Conservation (phyloP, 2,329 filamentous ascomycete genomes). For the Talaromyces rugulosus region DNA sequence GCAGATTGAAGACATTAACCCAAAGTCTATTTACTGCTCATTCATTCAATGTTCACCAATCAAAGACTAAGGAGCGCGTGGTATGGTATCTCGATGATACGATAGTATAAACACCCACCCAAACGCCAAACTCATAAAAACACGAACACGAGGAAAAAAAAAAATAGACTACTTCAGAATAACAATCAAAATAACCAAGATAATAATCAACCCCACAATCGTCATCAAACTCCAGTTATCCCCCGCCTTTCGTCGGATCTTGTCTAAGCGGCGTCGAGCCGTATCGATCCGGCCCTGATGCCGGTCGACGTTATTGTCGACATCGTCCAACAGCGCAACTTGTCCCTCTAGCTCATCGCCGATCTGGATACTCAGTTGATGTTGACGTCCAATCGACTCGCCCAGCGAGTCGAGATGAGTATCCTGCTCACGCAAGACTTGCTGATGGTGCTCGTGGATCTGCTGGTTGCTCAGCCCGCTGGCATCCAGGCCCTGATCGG, state of each 20-base stretch:
- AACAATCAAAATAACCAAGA: slow-evolving; percentile 76
- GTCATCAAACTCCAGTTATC: slow-evolving; percentile 85
- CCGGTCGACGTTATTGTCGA: slow-evolving; percentile 76
- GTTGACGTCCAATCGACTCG: slow-evolving; percentile 80
- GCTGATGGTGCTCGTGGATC: slow-evolving; percentile 77
- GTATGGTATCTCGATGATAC: slow-evolving; percentile 9
- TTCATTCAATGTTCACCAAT: background rate
- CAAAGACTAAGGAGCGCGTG: background rate
- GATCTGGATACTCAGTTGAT: slow-evolving; percentile 92
- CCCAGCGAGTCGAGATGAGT: slow-evolving; percentile 85
- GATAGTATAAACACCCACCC: slow-evolving; percentile 2
- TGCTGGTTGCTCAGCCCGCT: slow-evolving; percentile 70
- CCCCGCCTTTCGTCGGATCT: slow-evolving; percentile 67
- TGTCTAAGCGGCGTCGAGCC: slow-evolving; percentile 67
- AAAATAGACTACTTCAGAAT: slow-evolving; percentile 66
- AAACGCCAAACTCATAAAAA: slow-evolving; percentile 6
- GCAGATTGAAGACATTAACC: background rate
- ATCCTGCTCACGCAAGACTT: slow-evolving; percentile 83
- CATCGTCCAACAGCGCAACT: slow-evolving; percentile 81
- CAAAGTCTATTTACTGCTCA: no score
- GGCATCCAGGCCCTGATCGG: slow-evolving; percentile 40
- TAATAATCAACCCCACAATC: slow-evolving; percentile 75
- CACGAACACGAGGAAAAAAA: background rate
- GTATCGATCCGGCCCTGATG: slow-evolving; percentile 44
- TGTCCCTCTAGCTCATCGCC: slow-evolving; percentile 93